These are phyloP conservation scores for Melanopsichium pennsylvanicum DNA, from an alignment of 1,284 basidiomycete genomes.

Conservation along the genomic window DNA sequence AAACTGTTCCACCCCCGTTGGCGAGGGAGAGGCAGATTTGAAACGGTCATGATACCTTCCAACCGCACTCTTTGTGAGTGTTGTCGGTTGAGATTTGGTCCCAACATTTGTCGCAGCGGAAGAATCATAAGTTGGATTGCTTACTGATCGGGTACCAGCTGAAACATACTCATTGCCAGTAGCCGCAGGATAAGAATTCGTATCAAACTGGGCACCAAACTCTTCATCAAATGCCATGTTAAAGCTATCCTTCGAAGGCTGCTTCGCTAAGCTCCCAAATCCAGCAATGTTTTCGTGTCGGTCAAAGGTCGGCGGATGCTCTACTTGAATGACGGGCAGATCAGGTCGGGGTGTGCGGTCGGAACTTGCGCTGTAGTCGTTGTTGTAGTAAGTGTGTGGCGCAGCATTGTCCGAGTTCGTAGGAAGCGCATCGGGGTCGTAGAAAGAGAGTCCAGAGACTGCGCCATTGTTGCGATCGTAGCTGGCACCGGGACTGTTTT, in stretches of 20 bases:
- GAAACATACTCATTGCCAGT: constrained; percentile 21
- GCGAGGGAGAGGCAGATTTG: constrained; percentile 3
- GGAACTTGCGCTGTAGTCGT: constrained; percentile 1
- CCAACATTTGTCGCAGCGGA: no score
- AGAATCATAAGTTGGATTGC: constrained; percentile 16
- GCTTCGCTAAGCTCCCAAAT: constrained; percentile 6
- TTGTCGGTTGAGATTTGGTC: constrained; percentile 2
- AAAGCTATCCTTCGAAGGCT: constrained; percentile 42
- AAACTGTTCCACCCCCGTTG: no score
- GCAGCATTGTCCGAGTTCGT: neutral
- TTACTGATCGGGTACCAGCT: constrained; percentile 23
- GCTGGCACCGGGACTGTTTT: constrained; percentile 5
- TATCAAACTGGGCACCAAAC: constrained; percentile 29
- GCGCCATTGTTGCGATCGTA: constrained; percentile 37
- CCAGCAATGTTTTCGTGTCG: neutral
- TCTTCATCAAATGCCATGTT: constrained; percentile 43
- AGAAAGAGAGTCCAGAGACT: constrained; percentile 42
- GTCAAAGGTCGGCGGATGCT: constrained; percentile 5
- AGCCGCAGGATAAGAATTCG: constrained; percentile 21
- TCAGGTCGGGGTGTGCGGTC: constrained; percentile 12
- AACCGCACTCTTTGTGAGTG: constrained; percentile 17
- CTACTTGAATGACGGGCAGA: constrained; percentile 25
- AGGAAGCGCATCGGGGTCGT: constrained; percentile 45
- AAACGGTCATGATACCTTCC: constrained; percentile 39
- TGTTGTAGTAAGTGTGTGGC: constrained; percentile 3